Base-by-base conservation (phyloP, 306 rosid genomes). In the Quercus cerris region DNA sequence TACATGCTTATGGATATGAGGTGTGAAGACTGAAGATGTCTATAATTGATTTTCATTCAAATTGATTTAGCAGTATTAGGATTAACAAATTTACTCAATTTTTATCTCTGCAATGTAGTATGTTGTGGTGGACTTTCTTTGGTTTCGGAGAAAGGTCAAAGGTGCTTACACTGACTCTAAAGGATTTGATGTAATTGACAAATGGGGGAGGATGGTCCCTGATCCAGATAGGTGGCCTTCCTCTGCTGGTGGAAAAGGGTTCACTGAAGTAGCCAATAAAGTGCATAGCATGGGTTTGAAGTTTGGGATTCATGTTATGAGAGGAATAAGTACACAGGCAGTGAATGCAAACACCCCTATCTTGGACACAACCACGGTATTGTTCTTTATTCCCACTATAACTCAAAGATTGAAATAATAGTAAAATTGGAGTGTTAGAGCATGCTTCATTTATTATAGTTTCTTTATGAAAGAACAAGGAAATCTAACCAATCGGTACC, bases 251-350 rank as follows among this genome's bases (percentile, higher is more conserved):
- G 98, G 94, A 63, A 90, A 83, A 19, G 99, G 98, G 62, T 91
- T 95, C 86, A 35, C 77, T 54, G 78, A 81, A 84, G 86, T 95
- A 81, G 97, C 96, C 73, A 81, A 82, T 31, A 87, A 84, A 91
- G 97, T 95, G 51, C 99, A 91, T 82, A 77, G 83, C 78, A 56
- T 90, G 88, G 99, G 98, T 80, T 90, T 95, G 70, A 93, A 91
- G 88, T 93, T 95, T 71, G 99, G 99, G 75, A 90, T 95, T 90
- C 99, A 93, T 88, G 82, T 95, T 64, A 95, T 95, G 99, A 90
- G 98, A 81, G 99, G 98, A 77, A 95, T 95, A 80, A 95, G 99
- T 82, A 93, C 99, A 25, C 99, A 95, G 82, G 97, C 96, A 25
- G 93, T 93, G 69, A 91, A 89, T 84, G 99, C 94, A n/a, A 93